Percentiles rank a stretch among this genome's conserved stretches.
phyloP scores from a whole-genome alignment of 345 rosid species.

The Carallia brachiata region DNA sequence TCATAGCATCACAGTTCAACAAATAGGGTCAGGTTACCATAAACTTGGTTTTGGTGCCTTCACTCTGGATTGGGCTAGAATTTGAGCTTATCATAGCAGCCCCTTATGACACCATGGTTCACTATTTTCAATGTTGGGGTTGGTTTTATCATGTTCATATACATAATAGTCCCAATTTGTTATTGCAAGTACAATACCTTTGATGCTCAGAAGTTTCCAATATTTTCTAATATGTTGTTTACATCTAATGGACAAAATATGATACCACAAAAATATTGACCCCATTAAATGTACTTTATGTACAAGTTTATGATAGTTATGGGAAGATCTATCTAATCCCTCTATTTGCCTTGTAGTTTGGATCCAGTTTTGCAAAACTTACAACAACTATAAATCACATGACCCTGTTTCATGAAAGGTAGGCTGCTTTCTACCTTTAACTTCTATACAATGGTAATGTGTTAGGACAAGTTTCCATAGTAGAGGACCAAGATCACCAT shows the following conservation, averaged over 20 bases:
- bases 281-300: slow-evolving; percentile 47
- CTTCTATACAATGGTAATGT: neutral
- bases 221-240: slow-evolving; percentile 37
- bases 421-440: neutral
- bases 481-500: neutral
- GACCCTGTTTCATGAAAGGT: slow-evolving; percentile 47
- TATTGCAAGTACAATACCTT: slow-evolving; percentile 40
- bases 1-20: slow-evolving; percentile 40
- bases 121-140: slow-evolving; percentile 40
- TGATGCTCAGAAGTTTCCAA: slow-evolving; percentile 35
- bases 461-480: neutral
- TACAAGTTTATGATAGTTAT: slow-evolving; percentile 51
- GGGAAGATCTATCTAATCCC: slow-evolving; percentile 42
- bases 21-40: slow-evolving; percentile 41
- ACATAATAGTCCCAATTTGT: slow-evolving; percentile 31
- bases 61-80: slow-evolving; percentile 41
- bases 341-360: slow-evolving; percentile 43
- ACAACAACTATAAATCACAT: slow-evolving; percentile 46
- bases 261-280: slow-evolving; percentile 68
- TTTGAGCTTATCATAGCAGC: slow-evolving; percentile 31
- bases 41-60: slow-evolving; percentile 42
- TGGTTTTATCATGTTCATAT: slow-evolving; percentile 32
- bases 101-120: slow-evolving; percentile 42
- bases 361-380: slow-evolving; percentile 46
- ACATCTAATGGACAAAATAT: slow-evolving; percentile 24